phyloP scores from a whole-genome alignment of 2,329 filamentous ascomycete genomes.

The Teratosphaeriaceae sp. region DNA sequence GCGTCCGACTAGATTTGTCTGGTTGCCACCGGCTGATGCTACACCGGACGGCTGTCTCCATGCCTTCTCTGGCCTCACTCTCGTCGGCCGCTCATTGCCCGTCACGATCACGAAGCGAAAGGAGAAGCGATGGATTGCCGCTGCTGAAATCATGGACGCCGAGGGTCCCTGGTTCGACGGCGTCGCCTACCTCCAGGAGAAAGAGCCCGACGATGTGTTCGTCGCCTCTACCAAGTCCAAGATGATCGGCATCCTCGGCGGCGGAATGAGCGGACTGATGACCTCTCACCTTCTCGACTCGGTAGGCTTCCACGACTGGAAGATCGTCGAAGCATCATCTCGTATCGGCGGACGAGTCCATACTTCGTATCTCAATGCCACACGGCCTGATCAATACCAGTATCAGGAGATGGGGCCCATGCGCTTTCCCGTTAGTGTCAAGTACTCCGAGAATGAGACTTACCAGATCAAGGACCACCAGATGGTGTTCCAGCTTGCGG shows the following conservation, averaged over 20 bases:
- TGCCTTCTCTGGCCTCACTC: slow-evolving; percentile 34
- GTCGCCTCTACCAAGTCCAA: slow-evolving; percentile 51
- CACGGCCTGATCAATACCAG: slow-evolving; percentile 54
- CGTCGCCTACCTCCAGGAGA: slow-evolving; percentile 51
- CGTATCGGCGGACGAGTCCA: slow-evolving; percentile 59
- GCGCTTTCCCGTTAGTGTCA: slow-evolving; percentile 52
- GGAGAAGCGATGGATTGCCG: slow-evolving; percentile 31
- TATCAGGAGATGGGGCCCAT: slow-evolving; percentile 64
- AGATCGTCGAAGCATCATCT: slow-evolving; percentile 55
- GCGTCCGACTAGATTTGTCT: slow-evolving; percentile 42
- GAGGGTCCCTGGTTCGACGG: slow-evolving; percentile 62
- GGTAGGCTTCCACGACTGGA: slow-evolving; percentile 53
- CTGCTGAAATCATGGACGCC: slow-evolving; percentile 45
- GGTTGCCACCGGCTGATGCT: slow-evolving; percentile 39
- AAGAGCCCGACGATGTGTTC: slow-evolving; percentile 47
- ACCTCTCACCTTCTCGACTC: slow-evolving; percentile 45
- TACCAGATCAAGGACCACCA: slow-evolving; percentile 56
- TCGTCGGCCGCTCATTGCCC: slow-evolving; percentile 38
- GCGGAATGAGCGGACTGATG: slow-evolving; percentile 60
- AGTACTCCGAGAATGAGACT: slow-evolving; percentile 48
- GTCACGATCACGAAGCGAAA: slow-evolving; percentile 32
- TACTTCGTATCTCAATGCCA: slow-evolving; percentile 55
- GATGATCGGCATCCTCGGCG: slow-evolving; percentile 57
- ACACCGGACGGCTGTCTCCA: slow-evolving; percentile 37
- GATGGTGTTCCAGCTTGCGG: slow-evolving; percentile 58